Evolutionary conservation across 257 asterid species (phyloP), one percentile per base, ranked within the genome.

Genomic region (Nicotiana tabacum): DNA sequence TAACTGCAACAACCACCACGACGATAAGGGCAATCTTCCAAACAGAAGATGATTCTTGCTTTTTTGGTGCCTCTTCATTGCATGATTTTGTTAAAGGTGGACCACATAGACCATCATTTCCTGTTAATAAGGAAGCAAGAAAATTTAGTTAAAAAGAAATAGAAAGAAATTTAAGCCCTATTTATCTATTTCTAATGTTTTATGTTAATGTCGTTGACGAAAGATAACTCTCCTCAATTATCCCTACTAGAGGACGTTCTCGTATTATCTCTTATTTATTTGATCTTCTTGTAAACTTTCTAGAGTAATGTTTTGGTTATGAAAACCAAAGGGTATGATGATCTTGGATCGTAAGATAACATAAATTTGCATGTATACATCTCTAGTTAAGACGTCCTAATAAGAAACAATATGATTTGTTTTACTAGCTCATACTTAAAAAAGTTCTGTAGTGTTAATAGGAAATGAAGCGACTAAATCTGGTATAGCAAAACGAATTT

Each of bases 31-130:
- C 29, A 92, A 2, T 1, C 80, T 64, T 76, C 80, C 80, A 76
- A 29, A 8, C 46, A 24, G 27, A 24, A n/a, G 56, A n/a, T 24
- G 74, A 85, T 74, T n/a, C 85, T 85, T 46, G 92, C 67, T 60
- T 60, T 84, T 1, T 78, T 2, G 16, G 98, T 82, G 68, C 17
- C 8, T 83, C 80, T 6, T 83, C 21, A 4, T 81, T 6, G 89
- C 99, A 96, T 37, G 85, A 3, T 61, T 68, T 76, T 51, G 29
- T 13, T 86, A 96, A 83, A 18, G 99, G 99, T 13, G 80, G 72
- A 2, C 97, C 99, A 39, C 99, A 96, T 8, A 96, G 88, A 24
- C 83, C 86, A 33, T 18, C 39, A 89, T 96, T 93, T 48, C 96
- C 98, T 93, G 87, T 72, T 37, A 51, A 77, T 61, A 27, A 10